phyloP scores from a whole-genome alignment of 495 filamentous ascomycete species.

The Ramalina intermedia region DNA sequence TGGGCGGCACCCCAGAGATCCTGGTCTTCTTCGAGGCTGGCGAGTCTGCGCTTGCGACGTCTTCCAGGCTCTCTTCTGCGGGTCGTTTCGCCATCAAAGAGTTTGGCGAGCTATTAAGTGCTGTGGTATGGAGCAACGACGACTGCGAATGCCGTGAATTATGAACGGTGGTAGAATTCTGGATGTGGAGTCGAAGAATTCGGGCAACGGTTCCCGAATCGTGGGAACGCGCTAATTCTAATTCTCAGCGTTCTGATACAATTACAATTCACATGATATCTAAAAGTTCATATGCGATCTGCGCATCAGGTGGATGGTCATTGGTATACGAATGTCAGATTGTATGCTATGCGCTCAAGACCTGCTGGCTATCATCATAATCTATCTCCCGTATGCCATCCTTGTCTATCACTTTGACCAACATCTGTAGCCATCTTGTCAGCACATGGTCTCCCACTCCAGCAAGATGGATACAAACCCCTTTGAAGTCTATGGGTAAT shows the following conservation, averaged over 20 bases:
- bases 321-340: too few relatives aligned
- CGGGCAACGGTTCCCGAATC: too few relatives aligned
- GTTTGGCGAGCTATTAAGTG: not conserved
- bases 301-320: too few relatives aligned
- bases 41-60: constrained; percentile 40
- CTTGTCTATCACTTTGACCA: constrained; percentile 86
- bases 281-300: too few relatives aligned
- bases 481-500: constrained; percentile 97
- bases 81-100: constrained; percentile 56
- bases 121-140: not conserved
- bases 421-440: constrained; percentile 30
- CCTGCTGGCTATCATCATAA: constrained; percentile 64
- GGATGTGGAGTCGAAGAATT: too few relatives aligned
- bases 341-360: constrained; percentile 42
- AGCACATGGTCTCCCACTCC: not conserved
- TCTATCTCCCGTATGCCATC: constrained; percentile 73
- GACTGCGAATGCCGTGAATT: too few relatives aligned
- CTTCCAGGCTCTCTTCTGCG: constrained; percentile 64
- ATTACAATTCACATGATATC: too few relatives aligned
- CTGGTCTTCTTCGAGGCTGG: constrained; percentile 67
- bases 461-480: constrained; percentile 30
- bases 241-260: too few relatives aligned
- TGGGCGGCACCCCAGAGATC: constrained; percentile 37
- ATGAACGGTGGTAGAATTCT: too few relatives aligned
- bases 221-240: too few relatives aligned